phyloP scores from a whole-genome alignment of 441 rosid genomes.

The Rhodomyrtus psidioides region DNA sequence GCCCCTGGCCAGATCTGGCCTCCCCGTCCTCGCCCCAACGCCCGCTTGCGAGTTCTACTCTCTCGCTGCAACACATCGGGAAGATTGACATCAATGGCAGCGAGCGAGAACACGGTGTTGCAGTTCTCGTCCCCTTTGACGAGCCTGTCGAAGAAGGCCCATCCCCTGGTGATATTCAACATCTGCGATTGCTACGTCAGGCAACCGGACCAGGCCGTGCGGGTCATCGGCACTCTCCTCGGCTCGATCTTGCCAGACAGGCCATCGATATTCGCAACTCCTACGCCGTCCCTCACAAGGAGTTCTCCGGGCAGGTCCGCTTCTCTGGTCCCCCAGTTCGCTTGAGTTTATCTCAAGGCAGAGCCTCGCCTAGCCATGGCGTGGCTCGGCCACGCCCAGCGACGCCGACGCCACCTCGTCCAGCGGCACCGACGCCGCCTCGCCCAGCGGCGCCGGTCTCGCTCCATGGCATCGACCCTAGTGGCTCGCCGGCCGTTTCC shows the following conservation, averaged over 20 bases:
- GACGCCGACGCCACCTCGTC: too few relatives aligned
- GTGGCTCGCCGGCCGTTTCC: too few relatives aligned
- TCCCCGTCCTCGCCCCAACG: too few relatives aligned
- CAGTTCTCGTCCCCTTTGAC: constrained; percentile 45
- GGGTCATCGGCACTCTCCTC: constrained; percentile 91
- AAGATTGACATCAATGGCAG: constrained; percentile 30
- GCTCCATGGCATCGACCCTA: too few relatives aligned
- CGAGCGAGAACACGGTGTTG: constrained; percentile 54
- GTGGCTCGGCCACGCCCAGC: too few relatives aligned
- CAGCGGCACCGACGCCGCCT: too few relatives aligned
- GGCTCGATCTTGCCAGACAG: constrained; percentile 84
- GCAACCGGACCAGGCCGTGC: constrained; percentile 90
- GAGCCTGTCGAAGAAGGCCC: constrained; percentile 53
- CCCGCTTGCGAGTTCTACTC: background rate
- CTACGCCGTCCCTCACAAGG: constrained; percentile 93
- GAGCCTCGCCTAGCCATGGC: too few relatives aligned
- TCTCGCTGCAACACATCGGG: too few relatives aligned
- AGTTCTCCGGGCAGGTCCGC: constrained; percentile 58
- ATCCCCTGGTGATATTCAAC: constrained; percentile 88
- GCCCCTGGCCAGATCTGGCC: too few relatives aligned
- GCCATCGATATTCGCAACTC: constrained; percentile 85
- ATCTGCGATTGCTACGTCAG: constrained; percentile 88
- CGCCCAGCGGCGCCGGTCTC: too few relatives aligned
- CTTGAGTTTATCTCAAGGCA: background rate
- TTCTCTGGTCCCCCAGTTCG: accelerated